A percentile compares a stretch with the other conserved stretches of the same genome.
Conservation (phyloP, 305 asterid species). For the Ruellia speciosa region DNA sequence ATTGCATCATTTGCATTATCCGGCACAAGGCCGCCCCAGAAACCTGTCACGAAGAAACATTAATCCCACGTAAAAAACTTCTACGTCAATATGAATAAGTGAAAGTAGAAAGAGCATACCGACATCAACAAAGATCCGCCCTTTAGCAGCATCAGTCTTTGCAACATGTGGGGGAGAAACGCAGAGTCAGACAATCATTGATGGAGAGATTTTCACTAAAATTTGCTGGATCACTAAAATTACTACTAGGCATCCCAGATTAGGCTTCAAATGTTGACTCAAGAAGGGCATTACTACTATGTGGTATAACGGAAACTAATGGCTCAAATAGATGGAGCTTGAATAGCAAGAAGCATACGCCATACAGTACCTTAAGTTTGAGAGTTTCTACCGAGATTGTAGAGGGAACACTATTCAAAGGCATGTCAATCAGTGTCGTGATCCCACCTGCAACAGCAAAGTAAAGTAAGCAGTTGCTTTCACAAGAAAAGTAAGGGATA, state of each 20-base stretch:
- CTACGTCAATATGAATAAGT: constrained; percentile 12
- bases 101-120: constrained; percentile 42
- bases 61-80: constrained; percentile 4
- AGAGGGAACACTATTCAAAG: constrained; percentile 78
- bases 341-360: neutral
- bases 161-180: constrained; percentile 8
- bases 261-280: too few species aligned
- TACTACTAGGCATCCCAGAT: neutral
- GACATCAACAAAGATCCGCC: constrained; percentile 80
- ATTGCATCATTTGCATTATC: constrained; percentile 76
- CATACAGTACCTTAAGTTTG: constrained; percentile 55
- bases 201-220: neutral
- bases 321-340: neutral
- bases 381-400: constrained; percentile 83
- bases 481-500: neutral
- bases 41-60: constrained; percentile 44
- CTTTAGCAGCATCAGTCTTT: constrained; percentile 71
- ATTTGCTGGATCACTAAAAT: neutral
- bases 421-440: constrained; percentile 94
- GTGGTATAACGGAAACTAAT: neutral
- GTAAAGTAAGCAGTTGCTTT: neutral
- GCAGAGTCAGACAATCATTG: constrained; percentile 12
- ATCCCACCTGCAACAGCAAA: constrained; percentile 57
- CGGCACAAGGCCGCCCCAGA: constrained; percentile 98
- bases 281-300: neutral